Base-by-base conservation (phyloP, 2,329 filamentous ascomycete genomes). In the Alternaria arborescens region DNA sequence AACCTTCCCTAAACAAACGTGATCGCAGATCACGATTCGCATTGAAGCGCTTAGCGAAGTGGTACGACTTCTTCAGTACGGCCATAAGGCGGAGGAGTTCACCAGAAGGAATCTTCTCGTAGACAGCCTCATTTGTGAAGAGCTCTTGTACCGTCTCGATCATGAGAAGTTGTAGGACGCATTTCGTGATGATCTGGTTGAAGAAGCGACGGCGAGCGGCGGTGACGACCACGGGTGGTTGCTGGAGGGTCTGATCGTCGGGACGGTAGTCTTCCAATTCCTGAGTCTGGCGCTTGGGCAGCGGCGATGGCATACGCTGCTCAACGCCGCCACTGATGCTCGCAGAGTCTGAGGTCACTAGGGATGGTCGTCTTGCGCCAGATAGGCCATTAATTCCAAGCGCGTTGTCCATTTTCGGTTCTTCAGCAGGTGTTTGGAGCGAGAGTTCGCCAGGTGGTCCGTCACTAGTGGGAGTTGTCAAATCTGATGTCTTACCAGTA, bases 121-220 rank as follows among this genome's bases (percentile, higher is more conserved):
- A 99, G 16, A 99, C 96, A 1, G 91, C 88, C 75, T 98, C 94
- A 78, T 98, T 99, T 70, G 93, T 96, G 82, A 99, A 99, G 50
- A 99, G 88, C 79, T 99, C 96, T 73, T 97, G 96, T 42, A 99
- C 96, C 0, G 96, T 99, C 79, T 99, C 96, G 71, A 99, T 99
- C 93, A 99, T 99, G 66, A 99, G 88, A 2, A 99, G 87, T 79
- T 99, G 96, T 8, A 99, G 84, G 4, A 99, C 96, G 77, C 95
- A 99, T 68, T 96, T 94, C 14, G 94, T 97, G 79, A 99, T 99
- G 78, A 99, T 99, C 69, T 94, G 92, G 81, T 99, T 99, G 85
- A 99, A 99, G 83, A 97, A 97, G 53, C 94, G 91, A 36, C 95
- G 88, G 26, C 95, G 91, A 0, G 95, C 93, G 3, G 93, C 93